Conservation (phyloP, 495 filamentous ascomycete species). For the Astrothelium subdiscretum region DNA sequence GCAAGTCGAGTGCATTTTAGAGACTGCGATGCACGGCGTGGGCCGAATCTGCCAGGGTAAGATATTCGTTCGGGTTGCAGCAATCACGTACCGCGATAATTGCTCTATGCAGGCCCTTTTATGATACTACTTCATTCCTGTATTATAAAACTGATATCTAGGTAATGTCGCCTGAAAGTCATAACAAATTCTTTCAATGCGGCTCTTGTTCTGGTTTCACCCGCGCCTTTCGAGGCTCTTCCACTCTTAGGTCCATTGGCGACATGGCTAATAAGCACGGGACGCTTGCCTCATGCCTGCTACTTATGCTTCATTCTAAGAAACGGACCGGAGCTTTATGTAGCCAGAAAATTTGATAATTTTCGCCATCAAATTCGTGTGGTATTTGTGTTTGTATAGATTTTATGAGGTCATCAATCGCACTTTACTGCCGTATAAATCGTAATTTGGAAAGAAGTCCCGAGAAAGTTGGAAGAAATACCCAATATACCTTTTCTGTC, state of each 20-base stretch:
- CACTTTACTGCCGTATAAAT: background rate
- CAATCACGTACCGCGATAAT: background rate
- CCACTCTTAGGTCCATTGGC: no score
- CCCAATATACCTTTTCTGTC: no score
- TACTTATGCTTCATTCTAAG: no score
- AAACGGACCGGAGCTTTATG: no score
- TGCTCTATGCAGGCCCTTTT: background rate
- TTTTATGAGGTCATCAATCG: background rate
- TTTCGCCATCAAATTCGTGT: background rate
- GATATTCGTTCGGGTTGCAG: background rate
- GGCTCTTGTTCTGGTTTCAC: no score
- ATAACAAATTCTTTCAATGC: no score
- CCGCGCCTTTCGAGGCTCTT: no score
- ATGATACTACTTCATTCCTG: background rate
- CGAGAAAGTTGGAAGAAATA: background rate
- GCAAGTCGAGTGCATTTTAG: background rate
- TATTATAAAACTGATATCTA: background rate
- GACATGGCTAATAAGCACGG: no score
- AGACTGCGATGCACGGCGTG: background rate
- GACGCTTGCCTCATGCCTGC: no score
- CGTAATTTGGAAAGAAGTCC: background rate
- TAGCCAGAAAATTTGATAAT: background rate
- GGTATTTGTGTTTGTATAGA: background rate
- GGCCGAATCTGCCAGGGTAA: background rate
- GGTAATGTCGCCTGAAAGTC: background rate